Evolutionary conservation across 345 rosid genomes (phyloP), one percentile per base, ranked within the genome.

Genomic region (Bruguiera gymnorhiza): DNA sequence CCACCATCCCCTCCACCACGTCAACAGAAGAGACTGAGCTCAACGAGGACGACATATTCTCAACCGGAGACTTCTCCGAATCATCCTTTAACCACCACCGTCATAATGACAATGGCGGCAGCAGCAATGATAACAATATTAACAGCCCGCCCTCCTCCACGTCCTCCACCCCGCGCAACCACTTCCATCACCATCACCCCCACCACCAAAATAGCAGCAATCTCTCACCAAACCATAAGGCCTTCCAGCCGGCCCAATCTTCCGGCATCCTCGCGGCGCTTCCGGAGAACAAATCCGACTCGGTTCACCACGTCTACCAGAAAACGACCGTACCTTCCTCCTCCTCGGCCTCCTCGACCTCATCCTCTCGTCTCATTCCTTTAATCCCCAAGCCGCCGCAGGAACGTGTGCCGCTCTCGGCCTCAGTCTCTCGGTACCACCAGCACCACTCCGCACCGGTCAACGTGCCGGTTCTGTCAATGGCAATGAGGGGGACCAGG

Each of bases 261-360:
- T 89, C 82, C 68, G 97, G 97, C 67, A 92, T 92, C 79, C 87
- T 88, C 37, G 94, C 96, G 0, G 98, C 89, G 30, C 83, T 89
- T 11, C 89, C 87, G 18, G 94, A 88, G 60, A 70, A 68, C 39
- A 73, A 55, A 31, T 20, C 79, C 30, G 76, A 74, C 23, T 65
- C 76, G 0, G 76, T 50, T 19, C 65, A 26, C 9, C 82, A 86
- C 57, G 76, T 87, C 62, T 86, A 83, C 75, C 94, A 87, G 66
- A 86, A 85, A 70, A 78, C 90, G 30, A 70, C 78, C 0, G 73
- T 82, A 23, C 79, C 83, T 43, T 76, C 87, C 34, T 62, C 70
- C 21, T 59, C 80, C 30, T 76, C 89, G 5, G 56, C 86, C 46
- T 73, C 83, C 9, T 77, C 89, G 7, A 74, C 93, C 0, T 77